Conservation (phyloP, 441 rosid species). For the Manihot esculenta region DNA sequence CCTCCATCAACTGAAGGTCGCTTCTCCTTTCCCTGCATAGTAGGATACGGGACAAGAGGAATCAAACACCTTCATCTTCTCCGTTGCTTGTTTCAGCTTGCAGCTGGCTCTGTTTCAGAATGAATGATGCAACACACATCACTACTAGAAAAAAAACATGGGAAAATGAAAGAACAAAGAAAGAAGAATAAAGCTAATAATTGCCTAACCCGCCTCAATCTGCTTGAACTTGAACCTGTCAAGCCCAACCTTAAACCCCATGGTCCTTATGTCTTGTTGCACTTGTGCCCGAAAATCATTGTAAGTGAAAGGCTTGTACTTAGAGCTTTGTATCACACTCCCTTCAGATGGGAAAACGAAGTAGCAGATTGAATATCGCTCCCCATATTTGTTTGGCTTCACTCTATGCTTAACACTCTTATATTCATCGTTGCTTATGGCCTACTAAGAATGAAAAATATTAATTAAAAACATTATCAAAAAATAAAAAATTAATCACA, state of each 20-base stretch:
- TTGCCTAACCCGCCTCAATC: neutral
- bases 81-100: neutral
- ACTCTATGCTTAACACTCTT: constrained; percentile 68
- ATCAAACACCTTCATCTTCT: neutral
- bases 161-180: neutral
- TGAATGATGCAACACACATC: neutral
- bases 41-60: too few species aligned
- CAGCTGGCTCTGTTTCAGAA: neutral
- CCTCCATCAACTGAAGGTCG: neutral
- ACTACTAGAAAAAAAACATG: neutral
- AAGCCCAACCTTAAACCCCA: constrained; percentile 65
- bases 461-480: neutral
- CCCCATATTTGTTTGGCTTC: constrained; percentile 35
- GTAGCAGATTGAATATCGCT: constrained; percentile 70
- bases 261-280: constrained; percentile 48
- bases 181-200: neutral
- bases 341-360: constrained; percentile 68
- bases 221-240: constrained; percentile 58
- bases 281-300: constrained; percentile 62
- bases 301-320: constrained; percentile 69
- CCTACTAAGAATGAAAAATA: constrained; percentile 38
- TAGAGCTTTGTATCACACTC: constrained; percentile 53
- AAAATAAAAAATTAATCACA: too few species aligned
- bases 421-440: constrained; percentile 62
- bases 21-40: too few species aligned